Base-by-base conservation (phyloP, 176 grass and related monocot species). In the Ensete glaucum region DNA sequence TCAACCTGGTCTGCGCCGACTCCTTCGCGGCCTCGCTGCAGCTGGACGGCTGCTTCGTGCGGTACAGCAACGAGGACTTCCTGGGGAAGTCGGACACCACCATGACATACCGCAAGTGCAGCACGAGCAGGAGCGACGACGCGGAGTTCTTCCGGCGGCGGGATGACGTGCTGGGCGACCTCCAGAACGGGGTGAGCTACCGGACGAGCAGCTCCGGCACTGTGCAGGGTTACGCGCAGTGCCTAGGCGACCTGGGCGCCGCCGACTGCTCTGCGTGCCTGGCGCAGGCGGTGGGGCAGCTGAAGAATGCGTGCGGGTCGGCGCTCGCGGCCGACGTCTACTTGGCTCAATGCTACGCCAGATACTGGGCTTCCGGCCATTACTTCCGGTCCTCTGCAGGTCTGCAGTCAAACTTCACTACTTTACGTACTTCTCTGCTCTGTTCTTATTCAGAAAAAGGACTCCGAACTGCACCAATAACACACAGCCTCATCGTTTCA, bases 101-200 rank as follows among this genome's bases (percentile, higher is more conserved):
- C 52, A 78, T 91, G 86, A 91, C 88, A 29, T 94, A 88, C 82
- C 88, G 95, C 65, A 94, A 93, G 90, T 99, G 95, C 91, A 99
- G 95, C 87, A 83, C 84, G 13, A 91, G 83, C 77, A 81, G 73
- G 27, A 91, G 91, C 84, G 49, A 54, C 76, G 86, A 94, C 67
- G 82, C 1, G 1, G 86, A 82, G 0, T 99, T 99, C 77, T 78
- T 94, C 52, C 14, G 2, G 43, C 65, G n/a, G 86, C 54, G 90
- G 74, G 91, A 91, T 72, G 82, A 79, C 58, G 86, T 94, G 69
- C 84, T 94, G 9, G 84, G 70, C 8, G 81, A 74, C 65, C 54
- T 99, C 62, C 84, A 87, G 75, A 89, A 60, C 51, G 82, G 53
- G 3, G 53, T 20, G 27, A 88, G 90, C 67, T 99, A 79, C 78